phyloP scores from a whole-genome alignment of 1,139 yeast genomes.

The Pichia sp. region DNA sequence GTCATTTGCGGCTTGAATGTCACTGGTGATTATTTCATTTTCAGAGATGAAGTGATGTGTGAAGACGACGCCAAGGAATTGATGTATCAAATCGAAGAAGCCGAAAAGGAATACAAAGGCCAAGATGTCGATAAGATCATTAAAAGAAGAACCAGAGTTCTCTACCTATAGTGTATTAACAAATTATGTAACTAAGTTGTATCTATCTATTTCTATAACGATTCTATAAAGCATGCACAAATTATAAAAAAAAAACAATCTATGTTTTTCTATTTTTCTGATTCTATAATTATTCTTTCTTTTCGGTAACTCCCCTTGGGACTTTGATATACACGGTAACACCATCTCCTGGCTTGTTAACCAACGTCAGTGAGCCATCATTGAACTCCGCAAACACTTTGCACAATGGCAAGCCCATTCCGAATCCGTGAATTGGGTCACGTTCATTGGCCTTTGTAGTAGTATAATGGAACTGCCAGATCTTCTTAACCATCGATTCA shows the following conservation, averaged over 20 bases:
- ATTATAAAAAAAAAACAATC: not conserved
- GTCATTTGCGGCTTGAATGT: slow-evolving; percentile 48
- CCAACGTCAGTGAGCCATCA: slow-evolving; percentile 23
- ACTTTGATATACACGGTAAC: slow-evolving; percentile 24
- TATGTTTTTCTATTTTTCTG: not conserved
- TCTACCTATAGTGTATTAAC: slow-evolving; percentile 34
- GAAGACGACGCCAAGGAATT: slow-evolving; percentile 37
- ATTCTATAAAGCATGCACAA: too few relatives aligned
- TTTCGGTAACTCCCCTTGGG: slow-evolving; percentile 19
- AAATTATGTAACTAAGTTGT: not conserved
- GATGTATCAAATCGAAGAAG: slow-evolving; percentile 16
- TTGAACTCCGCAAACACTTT: slow-evolving; percentile 28
- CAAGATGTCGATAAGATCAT: slow-evolving; percentile 21
- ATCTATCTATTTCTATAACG: too few relatives aligned
- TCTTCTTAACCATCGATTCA: slow-evolving; percentile 19
- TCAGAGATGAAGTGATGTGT: slow-evolving; percentile 52
- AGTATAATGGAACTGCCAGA: slow-evolving; percentile 33
- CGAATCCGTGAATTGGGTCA: slow-evolving; percentile 32
- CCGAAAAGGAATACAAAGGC: slow-evolving; percentile 13
- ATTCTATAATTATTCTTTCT: slow-evolving; percentile 18
- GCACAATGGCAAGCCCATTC: slow-evolving; percentile 32
- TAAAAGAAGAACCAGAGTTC: slow-evolving; percentile 31
- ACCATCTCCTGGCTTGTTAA: slow-evolving; percentile 24
- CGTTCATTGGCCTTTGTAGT: slow-evolving; percentile 26
- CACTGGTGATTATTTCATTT: slow-evolving; percentile 53